Base-by-base conservation (phyloP, 768 basidiomycete genomes). In the Kwoniella pini region DNA sequence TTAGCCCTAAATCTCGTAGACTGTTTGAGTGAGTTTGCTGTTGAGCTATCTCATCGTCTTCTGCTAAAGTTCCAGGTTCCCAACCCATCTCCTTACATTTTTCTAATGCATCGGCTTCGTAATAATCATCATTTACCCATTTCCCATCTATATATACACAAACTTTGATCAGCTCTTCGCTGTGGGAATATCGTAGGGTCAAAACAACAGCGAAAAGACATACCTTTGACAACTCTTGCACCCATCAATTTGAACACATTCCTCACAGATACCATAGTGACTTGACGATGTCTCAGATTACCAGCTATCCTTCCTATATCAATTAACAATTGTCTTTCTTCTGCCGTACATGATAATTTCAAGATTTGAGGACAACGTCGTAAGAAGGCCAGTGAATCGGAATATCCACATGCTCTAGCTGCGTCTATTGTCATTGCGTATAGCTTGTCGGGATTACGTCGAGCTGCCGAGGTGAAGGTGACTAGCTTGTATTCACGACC, bases 341-440 rank as follows among this genome's bases (percentile, higher is more conserved):
- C 83, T 59, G 91, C 88, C 0, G 88, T 89, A 30, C 91, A 91
- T 64, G 88, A 88, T 61, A 96, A 84, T 79, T 98, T 98, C 81
- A 93, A 83, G 15, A 95, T 88, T 27, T 91, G 85, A 0, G 86
- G 85, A 65, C 95, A 96, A 5, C 92, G 85, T 2, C 96, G 88
- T 80, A 97, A 94, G 79, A 97, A 97, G 79, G 97, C 96, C n/a
- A 98, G 81, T 9, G 96, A 97, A 78, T 98, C 96, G 48, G 92
- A 85, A 80, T 92, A 97, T 3, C 96, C 96, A 19, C 91, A 94
- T 9, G 91, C 90, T 26, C 95, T 86, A 0, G 96, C 96, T 2
- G 93, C 95, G 72, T 99, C 96, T 60, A 99, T 98, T 21, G 95
- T 93, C 40, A 98, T 88, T 85, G 96, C 90, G 80, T 96, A 99